Evolutionary conservation across 2,329 filamentous ascomycete genomes (phyloP).

Genomic region (Colletotrichum musicola): DNA sequence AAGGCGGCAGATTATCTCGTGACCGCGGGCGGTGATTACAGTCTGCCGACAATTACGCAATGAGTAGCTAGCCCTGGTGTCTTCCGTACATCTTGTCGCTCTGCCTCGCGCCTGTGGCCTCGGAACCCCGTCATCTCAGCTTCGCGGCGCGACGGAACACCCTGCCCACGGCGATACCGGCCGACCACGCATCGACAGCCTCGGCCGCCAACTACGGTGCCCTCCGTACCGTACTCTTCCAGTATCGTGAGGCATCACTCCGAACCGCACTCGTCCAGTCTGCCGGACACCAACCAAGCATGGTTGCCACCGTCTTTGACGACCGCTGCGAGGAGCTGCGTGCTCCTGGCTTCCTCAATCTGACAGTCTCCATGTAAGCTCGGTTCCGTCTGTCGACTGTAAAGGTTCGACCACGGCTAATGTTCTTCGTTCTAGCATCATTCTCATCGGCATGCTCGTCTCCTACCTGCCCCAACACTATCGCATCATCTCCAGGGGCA

Average conservation of each 20-base stretch:
- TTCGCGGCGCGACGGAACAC: conserved; percentile 17
- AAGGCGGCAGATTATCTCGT: conserved; percentile 8
- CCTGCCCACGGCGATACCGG: conserved; percentile 5
- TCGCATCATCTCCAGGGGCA: conserved; percentile 87
- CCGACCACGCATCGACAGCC: background rate
- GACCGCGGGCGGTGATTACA: conserved; percentile 4
- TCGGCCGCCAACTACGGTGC: background rate
- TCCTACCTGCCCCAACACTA: conserved; percentile 96
- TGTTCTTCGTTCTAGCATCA: conserved; percentile 62
- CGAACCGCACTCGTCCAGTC: background rate
- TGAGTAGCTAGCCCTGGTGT: conserved; percentile 24
- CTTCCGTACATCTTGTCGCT: conserved; percentile 13
- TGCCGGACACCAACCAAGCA: background rate
- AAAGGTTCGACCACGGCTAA: conserved; percentile 39
- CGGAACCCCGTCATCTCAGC: conserved; percentile 23
- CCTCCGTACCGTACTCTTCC: no score
- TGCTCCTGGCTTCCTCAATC: conserved; percentile 65
- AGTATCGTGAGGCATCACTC: background rate
- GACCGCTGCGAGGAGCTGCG: conserved; percentile 65
- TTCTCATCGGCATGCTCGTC: conserved; percentile 87
- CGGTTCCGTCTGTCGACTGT: background rate
- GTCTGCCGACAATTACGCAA: conserved; percentile 25
- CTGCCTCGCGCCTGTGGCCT: conserved; percentile 4
- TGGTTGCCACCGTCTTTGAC: conserved; percentile 35
- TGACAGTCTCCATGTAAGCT: conserved; percentile 68